These are phyloP conservation scores for Trifolium pratense DNA, from an alignment of 306 rosid genomes.

Conservation along the genomic window DNA sequence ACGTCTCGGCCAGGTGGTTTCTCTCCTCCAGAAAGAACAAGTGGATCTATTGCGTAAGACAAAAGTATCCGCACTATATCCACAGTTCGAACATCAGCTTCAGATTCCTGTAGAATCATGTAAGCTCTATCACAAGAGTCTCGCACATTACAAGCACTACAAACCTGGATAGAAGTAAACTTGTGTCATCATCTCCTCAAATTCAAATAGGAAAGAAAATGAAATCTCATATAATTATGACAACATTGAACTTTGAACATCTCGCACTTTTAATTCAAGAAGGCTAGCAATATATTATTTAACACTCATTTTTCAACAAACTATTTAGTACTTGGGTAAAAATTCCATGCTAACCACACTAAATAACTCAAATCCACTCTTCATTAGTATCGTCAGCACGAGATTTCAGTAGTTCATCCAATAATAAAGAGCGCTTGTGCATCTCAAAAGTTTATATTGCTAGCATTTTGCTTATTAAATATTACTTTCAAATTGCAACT, in stretches of 20 bases:
- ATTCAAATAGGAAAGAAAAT: not conserved
- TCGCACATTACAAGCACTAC: slow-evolving; percentile 79
- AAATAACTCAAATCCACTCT: not conserved
- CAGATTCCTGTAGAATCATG: slow-evolving; percentile 64
- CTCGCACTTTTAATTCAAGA: not conserved
- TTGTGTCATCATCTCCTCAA: slow-evolving; percentile 38
- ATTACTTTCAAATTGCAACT: slow-evolving; percentile 13
- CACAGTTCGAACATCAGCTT: slow-evolving; percentile 82
- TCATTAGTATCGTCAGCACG: not conserved
- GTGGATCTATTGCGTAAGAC: slow-evolving; percentile 76
- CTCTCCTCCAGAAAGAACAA: slow-evolving; percentile 68
- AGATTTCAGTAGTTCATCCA: not conserved
- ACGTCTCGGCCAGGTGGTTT: slow-evolving; percentile 72
- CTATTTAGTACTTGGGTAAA: not conserved
- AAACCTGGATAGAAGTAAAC: slow-evolving; percentile 65
- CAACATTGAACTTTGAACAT: slow-evolving; percentile 29
- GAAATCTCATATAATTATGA: slow-evolving; percentile 3
- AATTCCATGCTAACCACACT: slow-evolving; percentile 4
- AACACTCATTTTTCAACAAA: not conserved
- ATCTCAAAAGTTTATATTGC: not conserved
- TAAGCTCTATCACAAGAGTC: slow-evolving; percentile 96
- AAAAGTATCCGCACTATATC: slow-evolving; percentile 84
- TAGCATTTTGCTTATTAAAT: slow-evolving; percentile 16
- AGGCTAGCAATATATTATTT: not conserved
- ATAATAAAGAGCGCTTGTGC: slow-evolving; percentile 1